These are phyloP conservation scores for Tricholoma sp. DNA, from an alignment of 768 basidiomycete genomes.

Conservation along the genomic window DNA sequence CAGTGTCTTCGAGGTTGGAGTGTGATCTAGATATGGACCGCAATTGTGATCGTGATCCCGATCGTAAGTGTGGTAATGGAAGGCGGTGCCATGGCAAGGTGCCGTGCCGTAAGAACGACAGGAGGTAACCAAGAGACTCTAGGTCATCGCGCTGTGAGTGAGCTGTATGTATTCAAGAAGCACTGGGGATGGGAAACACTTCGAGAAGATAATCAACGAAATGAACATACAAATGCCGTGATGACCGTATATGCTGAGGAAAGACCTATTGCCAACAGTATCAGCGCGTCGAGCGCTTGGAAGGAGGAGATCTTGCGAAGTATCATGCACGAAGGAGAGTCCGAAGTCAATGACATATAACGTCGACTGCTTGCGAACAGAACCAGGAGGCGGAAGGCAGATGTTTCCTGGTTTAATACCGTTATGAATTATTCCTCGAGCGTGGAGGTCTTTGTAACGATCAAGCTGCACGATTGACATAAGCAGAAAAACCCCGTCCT, in stretches of 20 bases:
- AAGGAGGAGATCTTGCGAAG: conserved; percentile 7
- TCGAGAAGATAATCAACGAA: not conserved
- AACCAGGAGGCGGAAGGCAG: conserved; percentile 16
- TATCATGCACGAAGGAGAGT: conserved; percentile 14
- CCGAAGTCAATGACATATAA: conserved; percentile 27
- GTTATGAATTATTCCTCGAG: conserved; percentile 23
- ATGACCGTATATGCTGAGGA: conserved; percentile 27
- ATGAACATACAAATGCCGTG: conserved; percentile 24
- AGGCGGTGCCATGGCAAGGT: conserved; percentile 24
- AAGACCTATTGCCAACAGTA: conserved; percentile 24
- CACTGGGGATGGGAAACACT: not conserved
- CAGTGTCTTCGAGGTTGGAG: not conserved
- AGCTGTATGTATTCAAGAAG: conserved; percentile 10
- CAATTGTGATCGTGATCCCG: not conserved
- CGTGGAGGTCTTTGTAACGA: conserved; percentile 21
- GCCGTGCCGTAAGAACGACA: conserved; percentile 27
- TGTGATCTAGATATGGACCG: not conserved
- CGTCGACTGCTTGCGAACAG: not conserved
- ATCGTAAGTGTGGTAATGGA: not conserved
- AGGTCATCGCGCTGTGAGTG: conserved; percentile 33
- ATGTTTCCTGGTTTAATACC: conserved; percentile 30
- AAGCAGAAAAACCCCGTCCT: not conserved
- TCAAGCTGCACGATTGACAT: conserved; percentile 17
- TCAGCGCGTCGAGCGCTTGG: conserved; percentile 16
- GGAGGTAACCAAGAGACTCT: conserved; percentile 30